A percentile compares a stretch with the other conserved stretches of the same genome.
Conservation (phyloP, 106 monocot genomes). For the Triglochin maritima region DNA sequence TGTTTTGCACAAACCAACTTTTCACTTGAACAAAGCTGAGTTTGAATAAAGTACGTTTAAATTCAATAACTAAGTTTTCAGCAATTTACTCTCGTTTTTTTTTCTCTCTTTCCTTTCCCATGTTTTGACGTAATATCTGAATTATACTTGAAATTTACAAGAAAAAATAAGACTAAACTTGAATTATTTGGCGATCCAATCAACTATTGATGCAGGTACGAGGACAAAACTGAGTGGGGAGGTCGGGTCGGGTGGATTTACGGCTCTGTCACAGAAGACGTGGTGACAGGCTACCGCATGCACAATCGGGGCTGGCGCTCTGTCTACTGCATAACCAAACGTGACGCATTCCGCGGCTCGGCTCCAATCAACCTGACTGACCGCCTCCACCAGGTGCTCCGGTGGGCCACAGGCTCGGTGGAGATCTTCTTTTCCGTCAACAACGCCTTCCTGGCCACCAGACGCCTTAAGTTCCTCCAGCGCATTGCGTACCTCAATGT, state of each 20-base stretch:
- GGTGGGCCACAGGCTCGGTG: conserved; percentile 89
- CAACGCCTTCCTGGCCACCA: conserved; percentile 58
- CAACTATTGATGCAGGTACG: conserved; percentile 38
- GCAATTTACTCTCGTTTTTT: not conserved
- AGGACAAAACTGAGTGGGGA: conserved; percentile 92
- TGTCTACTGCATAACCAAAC: conserved; percentile 71
- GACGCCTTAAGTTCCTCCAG: conserved; percentile 70
- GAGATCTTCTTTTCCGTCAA: conserved; percentile 88
- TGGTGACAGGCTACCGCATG: conserved; percentile 89
- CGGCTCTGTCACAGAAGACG: conserved; percentile 91
- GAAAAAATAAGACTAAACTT: not conserved
- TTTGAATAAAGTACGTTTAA: too few species aligned
- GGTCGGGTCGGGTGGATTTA: conserved; percentile 78
- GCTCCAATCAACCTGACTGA: conserved; percentile 92
- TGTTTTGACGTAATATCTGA: not conserved
- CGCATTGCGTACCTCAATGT: conserved; percentile 86
- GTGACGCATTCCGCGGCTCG: conserved; percentile 77
- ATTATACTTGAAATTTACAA: not conserved
- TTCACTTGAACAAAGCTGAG: too few species aligned
- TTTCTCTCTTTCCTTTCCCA: not conserved
- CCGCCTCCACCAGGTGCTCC: conserved; percentile 79
- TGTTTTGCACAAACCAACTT: too few species aligned
- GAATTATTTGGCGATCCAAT: not conserved
- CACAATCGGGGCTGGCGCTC: conserved; percentile 86
- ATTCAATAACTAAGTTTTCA: not conserved